Base-by-base conservation (phyloP, 129 eudicot species). In the Ambrosia artemisiifolia region DNA sequence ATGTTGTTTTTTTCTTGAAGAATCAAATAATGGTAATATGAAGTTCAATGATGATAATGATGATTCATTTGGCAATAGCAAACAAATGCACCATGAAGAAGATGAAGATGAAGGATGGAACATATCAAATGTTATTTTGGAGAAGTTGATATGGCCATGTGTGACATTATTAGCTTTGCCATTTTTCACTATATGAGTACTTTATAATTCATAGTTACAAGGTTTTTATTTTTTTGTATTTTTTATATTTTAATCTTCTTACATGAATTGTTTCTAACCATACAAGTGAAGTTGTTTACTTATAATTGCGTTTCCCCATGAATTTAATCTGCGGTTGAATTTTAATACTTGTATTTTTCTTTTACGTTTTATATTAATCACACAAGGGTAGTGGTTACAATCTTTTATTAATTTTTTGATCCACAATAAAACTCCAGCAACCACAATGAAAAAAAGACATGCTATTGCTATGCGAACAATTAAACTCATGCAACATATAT, bases 161-260 rank as follows among this genome's bases (percentile, higher is more conserved):
- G 73, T 92, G 46, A 92, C 88, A 24, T 59, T 89, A 24, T 59
- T 89, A 77, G 88, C 82, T 81, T 79, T 89, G 76, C 95, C 90
- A 74, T 62, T 89, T 75, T 92, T 83, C 76, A 84, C 91, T 71
- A 76, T 83, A 16, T 92, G 89, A 92, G 89, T 83, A 50, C 90
- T 76, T 42, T 86, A 81, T 20, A 63, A 71, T 13, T 71, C 64
- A 77, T 71, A 71, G 64, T 71, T 53, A 63, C 70, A 71, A 53
- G 32, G 30, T 11, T n/a, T 50, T 66, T 40, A 5, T 11, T 11
- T 12, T 38, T 40, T 67, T 63, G 40, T 51, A 63, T 44, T 79
- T 70, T 49, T 5, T 11, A 74, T 42, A 55, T 40, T 61, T 73
- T 40, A 40, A 40, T 40, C 28, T 24, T 1, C 1, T 24, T 24